These are phyloP conservation scores for Tilletiopsis washingtonensis DNA, from an alignment of 1,284 basidiomycete genomes.

Conservation along the genomic window DNA sequence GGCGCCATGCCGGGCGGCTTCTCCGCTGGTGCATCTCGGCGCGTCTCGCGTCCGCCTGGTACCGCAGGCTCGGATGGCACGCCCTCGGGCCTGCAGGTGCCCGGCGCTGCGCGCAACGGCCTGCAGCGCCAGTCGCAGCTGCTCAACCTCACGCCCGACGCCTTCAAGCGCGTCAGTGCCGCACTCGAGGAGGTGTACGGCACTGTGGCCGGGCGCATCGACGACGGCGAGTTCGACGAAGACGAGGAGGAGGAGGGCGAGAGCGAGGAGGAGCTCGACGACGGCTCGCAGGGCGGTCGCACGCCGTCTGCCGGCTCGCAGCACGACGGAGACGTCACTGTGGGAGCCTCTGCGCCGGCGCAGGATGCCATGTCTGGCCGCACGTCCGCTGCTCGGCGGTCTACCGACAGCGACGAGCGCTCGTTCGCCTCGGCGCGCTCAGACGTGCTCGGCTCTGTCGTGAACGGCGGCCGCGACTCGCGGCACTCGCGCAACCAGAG, in stretches of 20 bases:
- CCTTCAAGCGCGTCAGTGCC: conserved; percentile 38
- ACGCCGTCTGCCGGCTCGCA: too few relatives aligned
- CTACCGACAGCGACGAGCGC: conserved; percentile 21
- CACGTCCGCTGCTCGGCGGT: too few relatives aligned
- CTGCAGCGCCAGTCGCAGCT: conserved; percentile 3
- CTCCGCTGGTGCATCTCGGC: conserved; percentile 1
- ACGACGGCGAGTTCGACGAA: neutral
- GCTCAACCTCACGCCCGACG: conserved; percentile 20
- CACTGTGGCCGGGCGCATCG: conserved; percentile 14
- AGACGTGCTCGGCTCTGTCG: conserved; percentile 9
- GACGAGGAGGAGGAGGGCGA: conserved; percentile 5
- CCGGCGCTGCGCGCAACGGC: too few relatives aligned
- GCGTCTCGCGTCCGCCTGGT: too few relatives aligned
- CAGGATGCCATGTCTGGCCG: too few relatives aligned
- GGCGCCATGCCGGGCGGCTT: conserved; percentile 9
- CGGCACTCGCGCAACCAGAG: too few relatives aligned
- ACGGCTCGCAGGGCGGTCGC: neutral
- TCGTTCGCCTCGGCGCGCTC: conserved; percentile 28
- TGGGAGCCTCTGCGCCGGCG: too few relatives aligned
- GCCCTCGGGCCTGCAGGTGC: too few relatives aligned
- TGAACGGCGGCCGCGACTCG: too few relatives aligned
- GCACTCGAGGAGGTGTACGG: conserved; percentile 37
- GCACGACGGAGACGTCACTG: too few relatives aligned
- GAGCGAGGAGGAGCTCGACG: conserved; percentile 1
- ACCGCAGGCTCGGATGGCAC: too few relatives aligned